These are phyloP conservation scores for Gorgonomyces haynaldii DNA, from an alignment of 192 early-diverging fungal species.

Conservation along the genomic window DNA sequence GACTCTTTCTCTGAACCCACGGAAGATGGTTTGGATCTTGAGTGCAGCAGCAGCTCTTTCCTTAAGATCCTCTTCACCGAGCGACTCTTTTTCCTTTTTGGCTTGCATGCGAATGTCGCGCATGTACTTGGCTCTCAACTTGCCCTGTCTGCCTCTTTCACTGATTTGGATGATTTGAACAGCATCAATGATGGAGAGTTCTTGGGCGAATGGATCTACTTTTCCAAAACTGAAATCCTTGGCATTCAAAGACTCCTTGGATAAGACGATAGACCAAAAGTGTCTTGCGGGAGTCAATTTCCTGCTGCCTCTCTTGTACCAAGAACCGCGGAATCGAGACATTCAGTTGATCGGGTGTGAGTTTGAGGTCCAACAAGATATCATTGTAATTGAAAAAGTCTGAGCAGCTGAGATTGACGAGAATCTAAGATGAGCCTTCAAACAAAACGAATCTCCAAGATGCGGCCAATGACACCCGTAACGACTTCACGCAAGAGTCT, in stretches of 20 bases:
- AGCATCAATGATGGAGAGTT: constrained; percentile 31
- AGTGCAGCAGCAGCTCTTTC: constrained; percentile 34
- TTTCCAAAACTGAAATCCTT: constrained; percentile 33
- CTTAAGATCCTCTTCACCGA: constrained; percentile 41
- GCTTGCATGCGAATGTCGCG: constrained; percentile 35
- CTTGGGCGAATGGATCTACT: constrained; percentile 28
- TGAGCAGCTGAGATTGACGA: constrained; percentile 40
- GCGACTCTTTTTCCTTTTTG: constrained; percentile 39
- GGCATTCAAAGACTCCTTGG: constrained; percentile 33
- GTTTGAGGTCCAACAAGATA: constrained; percentile 44
- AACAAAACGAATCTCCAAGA: constrained; percentile 26
- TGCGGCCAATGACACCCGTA: constrained; percentile 34
- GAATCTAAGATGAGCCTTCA: constrained; percentile 26
- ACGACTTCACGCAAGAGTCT: constrained; percentile 38
- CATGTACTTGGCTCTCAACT: constrained; percentile 51
- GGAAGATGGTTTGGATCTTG: constrained; percentile 40
- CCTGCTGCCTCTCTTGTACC: constrained; percentile 33
- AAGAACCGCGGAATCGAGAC: constrained; percentile 39
- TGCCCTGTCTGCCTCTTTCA: constrained; percentile 45
- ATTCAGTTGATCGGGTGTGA: constrained; percentile 38
- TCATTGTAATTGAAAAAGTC: constrained; percentile 41
- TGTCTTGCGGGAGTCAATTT: constrained; percentile 11
- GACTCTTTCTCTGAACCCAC: constrained; percentile 35
- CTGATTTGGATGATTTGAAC: constrained; percentile 43
- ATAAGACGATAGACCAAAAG: constrained; percentile 16